These are phyloP conservation scores for Phialemonium atrogriseum DNA, from an alignment of 2,329 filamentous ascomycete genomes.

Conservation along the genomic window DNA sequence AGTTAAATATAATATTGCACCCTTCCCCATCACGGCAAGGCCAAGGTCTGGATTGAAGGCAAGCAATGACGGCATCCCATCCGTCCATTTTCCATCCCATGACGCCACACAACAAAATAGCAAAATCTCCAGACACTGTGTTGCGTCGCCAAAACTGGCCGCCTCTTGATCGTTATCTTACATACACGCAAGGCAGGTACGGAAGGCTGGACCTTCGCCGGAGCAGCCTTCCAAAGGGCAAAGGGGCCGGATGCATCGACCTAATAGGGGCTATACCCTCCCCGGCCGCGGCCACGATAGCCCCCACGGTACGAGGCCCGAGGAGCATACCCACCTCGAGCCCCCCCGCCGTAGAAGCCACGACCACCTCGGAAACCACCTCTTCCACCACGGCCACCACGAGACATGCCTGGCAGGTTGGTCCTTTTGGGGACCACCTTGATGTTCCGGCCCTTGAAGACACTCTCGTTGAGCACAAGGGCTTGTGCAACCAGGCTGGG, in stretches of 20 bases:
- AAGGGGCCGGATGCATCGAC: too few relatives aligned
- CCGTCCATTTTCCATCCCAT: conserved; percentile 5
- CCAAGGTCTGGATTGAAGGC: too few relatives aligned
- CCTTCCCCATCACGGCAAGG: too few relatives aligned
- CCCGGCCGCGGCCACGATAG: conserved; percentile 53
- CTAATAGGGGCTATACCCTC: conserved; percentile 60
- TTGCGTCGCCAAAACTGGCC: too few relatives aligned
- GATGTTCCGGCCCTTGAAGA: conserved; percentile 89
- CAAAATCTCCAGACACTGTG: conserved; percentile 1
- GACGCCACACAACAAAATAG: conserved; percentile 6
- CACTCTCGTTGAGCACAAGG: conserved; percentile 89
- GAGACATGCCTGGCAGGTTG: conserved; percentile 89
- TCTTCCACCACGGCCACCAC: conserved; percentile 57
- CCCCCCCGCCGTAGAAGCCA: conserved; percentile 36
- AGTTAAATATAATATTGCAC: too few relatives aligned
- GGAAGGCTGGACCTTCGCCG: too few relatives aligned
- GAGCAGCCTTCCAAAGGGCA: too few relatives aligned
- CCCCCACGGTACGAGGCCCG: conserved; percentile 50
- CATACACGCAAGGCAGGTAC: too few relatives aligned
- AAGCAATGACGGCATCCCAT: too few relatives aligned
- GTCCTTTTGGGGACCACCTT: conserved; percentile 95
- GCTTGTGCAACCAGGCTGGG: conserved; percentile 88
- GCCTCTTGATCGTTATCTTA: conserved; percentile 5
- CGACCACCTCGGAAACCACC: conserved; percentile 45
- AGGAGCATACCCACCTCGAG: conserved; percentile 43